These are phyloP conservation scores for Leishmania turanica DNA, from an alignment of 208 protist species.

Conservation along the genomic window DNA sequence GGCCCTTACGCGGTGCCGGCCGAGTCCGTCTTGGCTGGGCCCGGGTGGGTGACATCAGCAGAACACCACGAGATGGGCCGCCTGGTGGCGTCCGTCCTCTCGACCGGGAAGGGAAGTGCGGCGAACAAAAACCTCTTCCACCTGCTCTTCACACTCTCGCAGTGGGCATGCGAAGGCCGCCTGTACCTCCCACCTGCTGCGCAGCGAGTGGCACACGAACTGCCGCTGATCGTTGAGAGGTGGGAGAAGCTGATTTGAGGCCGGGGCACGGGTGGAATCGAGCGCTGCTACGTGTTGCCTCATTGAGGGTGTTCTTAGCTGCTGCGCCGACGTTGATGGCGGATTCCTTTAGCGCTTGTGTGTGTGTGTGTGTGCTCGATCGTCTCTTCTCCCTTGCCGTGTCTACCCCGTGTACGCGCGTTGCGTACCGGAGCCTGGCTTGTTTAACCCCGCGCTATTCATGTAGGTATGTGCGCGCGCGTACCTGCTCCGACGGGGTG, in stretches of 20 bases:
- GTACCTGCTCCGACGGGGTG: background rate
- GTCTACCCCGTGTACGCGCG: background rate
- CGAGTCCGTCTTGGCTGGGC: constrained; percentile 18
- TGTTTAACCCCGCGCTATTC: background rate
- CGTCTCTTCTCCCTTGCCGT: background rate
- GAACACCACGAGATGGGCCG: constrained; percentile 37
- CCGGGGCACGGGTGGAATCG: no score
- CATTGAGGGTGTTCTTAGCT: background rate
- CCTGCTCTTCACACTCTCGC: constrained; percentile 54
- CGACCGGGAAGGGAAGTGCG: constrained; percentile 12
- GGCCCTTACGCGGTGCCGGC: background rate
- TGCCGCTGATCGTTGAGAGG: constrained; percentile 44
- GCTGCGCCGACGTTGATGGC: background rate
- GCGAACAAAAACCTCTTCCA: constrained; percentile 43
- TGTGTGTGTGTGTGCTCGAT: no score
- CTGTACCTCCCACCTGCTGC: constrained; percentile 8
- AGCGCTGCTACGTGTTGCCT: background rate
- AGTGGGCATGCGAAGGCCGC: constrained; percentile 47
- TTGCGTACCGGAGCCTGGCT: background rate
- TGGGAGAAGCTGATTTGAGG: constrained; percentile 21
- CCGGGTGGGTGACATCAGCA: constrained; percentile 33
- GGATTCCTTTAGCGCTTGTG: background rate
- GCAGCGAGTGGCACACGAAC: constrained; percentile 43
- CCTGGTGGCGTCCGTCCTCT: constrained; percentile 31
- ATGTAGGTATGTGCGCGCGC: background rate